Evolutionary conservation across 2,329 filamentous ascomycete species (phyloP), one percentile per base, ranked within the genome.

Genomic region (Aspergillus sclerotialis): DNA sequence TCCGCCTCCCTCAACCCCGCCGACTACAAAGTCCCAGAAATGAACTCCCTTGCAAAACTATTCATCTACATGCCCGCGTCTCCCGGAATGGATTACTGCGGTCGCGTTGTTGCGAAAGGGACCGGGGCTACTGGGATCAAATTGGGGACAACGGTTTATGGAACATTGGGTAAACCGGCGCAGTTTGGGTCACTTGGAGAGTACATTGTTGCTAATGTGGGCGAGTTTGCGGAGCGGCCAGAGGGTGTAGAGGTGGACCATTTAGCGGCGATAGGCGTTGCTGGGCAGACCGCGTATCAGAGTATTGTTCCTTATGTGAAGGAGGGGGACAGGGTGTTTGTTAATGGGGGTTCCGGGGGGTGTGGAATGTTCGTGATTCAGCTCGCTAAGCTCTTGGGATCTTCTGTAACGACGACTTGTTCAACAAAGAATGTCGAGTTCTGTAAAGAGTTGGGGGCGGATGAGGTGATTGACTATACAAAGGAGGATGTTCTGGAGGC

Each of bases 271-370:
- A 37, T 70, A 8, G 67, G 64, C 1, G 64, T 69, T 2, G 69
- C 69, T 0, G 71, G 59, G 1, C 46, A 65, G 40, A 72, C 71
- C 3, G 67, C 70, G 3, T 69, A 68, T 39, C 67, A 73, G 48
- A 50, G 55, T 19, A 57, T 75, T 15, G 52, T 71, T n/a, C 64
- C 65, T 1, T 54, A 67, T 37, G 65, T 71, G 30, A 60, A 63
- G 14, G 40, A 55, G 4, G 75, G 75, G n/a, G 67, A 73, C 33
- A 71, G 67, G 45, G 65, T 83, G 6, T 76, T 82, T 47, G 71
- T 82, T 53, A 82, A 82, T 43, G 78, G 77, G 9, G 78, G 77
- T 0, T 75, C 69, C 5, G 80, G 80, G 7, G 79, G 79, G 0
- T 71, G 67, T 1, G 80, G 80, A 0, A 67, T 69, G 0, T 80